phyloP scores from a whole-genome alignment of 345 rosid genomes.

The Eucalyptus sp. region DNA sequence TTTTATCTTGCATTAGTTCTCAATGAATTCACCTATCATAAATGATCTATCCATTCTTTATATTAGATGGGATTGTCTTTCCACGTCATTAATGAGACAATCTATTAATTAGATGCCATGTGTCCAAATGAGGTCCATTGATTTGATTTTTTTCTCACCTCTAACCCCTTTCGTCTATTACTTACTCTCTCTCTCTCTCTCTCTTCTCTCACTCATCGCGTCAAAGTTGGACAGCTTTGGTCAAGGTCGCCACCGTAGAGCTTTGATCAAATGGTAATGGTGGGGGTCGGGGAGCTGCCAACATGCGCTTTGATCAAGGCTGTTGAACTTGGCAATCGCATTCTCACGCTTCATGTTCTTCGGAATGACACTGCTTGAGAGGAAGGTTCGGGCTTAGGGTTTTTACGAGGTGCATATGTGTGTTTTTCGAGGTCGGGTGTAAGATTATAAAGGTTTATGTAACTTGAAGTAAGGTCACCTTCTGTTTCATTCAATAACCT shows the following conservation, averaged over 20 bases:
- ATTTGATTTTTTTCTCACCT: neutral
- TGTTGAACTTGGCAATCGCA: constrained; percentile 69
- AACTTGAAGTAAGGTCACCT: constrained; percentile 66
- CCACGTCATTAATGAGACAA: neutral
- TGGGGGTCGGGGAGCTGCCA: constrained; percentile 80
- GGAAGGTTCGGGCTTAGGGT: neutral
- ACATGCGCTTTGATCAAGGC: constrained; percentile 82
- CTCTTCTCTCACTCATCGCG: neutral
- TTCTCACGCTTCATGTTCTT: constrained; percentile 76
- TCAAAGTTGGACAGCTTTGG: neutral
- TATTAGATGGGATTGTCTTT: neutral
- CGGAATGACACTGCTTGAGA: constrained; percentile 20
- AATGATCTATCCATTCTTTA: neutral
- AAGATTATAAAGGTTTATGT: constrained; percentile 76
- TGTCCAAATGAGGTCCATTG: neutral
- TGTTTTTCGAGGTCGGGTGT: neutral
- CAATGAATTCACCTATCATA: neutral
- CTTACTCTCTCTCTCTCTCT: neutral
- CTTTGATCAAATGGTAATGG: constrained; percentile 2
- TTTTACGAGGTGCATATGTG: neutral
- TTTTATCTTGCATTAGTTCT: neutral
- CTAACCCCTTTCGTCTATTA: neutral
- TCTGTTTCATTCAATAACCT: neutral
- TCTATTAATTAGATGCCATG: neutral
- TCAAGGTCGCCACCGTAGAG: neutral